Conservation (phyloP, 768 basidiomycete genomes). For the Scleroderma citrinum region DNA sequence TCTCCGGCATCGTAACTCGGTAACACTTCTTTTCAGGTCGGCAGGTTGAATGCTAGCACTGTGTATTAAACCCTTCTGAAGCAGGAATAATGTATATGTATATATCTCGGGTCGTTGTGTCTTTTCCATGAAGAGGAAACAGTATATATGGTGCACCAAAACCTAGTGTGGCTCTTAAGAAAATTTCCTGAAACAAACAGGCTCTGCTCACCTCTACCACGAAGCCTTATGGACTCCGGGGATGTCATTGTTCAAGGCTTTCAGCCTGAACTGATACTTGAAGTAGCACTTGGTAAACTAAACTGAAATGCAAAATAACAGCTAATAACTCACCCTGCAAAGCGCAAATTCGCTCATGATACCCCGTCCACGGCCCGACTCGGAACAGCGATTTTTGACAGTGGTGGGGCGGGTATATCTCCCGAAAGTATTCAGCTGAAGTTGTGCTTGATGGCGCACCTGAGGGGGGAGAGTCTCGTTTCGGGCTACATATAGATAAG, state of each 20-base stretch:
- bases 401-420: slow-evolving; percentile 78
- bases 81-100: neutral
- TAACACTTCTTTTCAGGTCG: slow-evolving; percentile 4
- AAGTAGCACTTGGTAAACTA: neutral
- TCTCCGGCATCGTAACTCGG: slow-evolving; percentile 18
- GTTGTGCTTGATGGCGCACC: slow-evolving; percentile 88
- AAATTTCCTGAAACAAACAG: neutral
- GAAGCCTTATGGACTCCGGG: slow-evolving; percentile 87
- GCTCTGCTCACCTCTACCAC: slow-evolving; percentile 49
- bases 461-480: slow-evolving; percentile 86
- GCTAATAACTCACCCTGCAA: slow-evolving; percentile 52
- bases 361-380: slow-evolving; percentile 82
- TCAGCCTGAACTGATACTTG: slow-evolving; percentile 87
- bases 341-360: slow-evolving; percentile 86
- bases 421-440: slow-evolving; percentile 86
- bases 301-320: neutral
- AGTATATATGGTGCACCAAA: neutral
- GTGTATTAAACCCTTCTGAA: neutral
- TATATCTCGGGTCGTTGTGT: neutral
- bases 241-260: slow-evolving; percentile 75
- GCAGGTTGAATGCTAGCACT: neutral
- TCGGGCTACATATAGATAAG: slow-evolving; percentile 89
- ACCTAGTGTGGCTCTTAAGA: neutral
- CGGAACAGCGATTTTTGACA: slow-evolving; percentile 85
- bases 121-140: neutral